Evolutionary conservation across 164 flowering plant genomes (phyloP).

Genomic region (Tetracentron sinense): DNA sequence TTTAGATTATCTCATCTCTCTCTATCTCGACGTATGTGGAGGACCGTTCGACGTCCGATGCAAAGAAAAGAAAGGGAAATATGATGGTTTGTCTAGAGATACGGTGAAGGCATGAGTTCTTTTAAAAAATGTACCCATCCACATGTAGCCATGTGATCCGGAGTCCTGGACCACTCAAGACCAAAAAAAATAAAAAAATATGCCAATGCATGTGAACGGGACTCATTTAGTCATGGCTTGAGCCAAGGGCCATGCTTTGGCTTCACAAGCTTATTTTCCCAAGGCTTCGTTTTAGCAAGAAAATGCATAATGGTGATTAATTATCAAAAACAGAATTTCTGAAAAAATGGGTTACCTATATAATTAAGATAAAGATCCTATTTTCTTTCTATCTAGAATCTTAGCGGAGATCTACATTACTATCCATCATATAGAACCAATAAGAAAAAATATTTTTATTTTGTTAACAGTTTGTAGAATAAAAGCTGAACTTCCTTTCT

Average conservation of each 20-base stretch:
- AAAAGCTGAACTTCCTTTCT: too few relatives aligned
- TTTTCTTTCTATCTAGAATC: not conserved
- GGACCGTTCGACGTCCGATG: constrained; percentile 1
- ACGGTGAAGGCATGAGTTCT: constrained; percentile 3
- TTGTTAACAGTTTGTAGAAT: too few relatives aligned
- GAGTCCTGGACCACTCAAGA: constrained; percentile 2
- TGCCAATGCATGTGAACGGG: too few relatives aligned
- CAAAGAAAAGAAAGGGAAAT: not conserved
- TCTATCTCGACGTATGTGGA: not conserved
- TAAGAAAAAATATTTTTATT: too few relatives aligned
- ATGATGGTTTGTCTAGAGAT: constrained; percentile 16
- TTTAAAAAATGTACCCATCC: constrained; percentile 7
- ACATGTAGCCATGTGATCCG: constrained; percentile 44
- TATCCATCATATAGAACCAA: too few relatives aligned
- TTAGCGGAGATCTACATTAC: not conserved
- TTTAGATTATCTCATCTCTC: not conserved
- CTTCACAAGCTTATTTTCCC: too few relatives aligned
- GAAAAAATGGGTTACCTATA: not conserved
- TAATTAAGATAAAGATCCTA: not conserved
- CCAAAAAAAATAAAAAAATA: too few relatives aligned
- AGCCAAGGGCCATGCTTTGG: too few relatives aligned
- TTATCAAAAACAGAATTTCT: not conserved
- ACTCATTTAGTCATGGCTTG: too few relatives aligned
- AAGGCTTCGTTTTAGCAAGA: too few relatives aligned
- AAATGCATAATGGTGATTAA: not conserved